Evolutionary conservation across 345 rosid genomes (phyloP), one percentile per base, ranked within the genome.

Genomic region (Euphorbia lathyris): DNA sequence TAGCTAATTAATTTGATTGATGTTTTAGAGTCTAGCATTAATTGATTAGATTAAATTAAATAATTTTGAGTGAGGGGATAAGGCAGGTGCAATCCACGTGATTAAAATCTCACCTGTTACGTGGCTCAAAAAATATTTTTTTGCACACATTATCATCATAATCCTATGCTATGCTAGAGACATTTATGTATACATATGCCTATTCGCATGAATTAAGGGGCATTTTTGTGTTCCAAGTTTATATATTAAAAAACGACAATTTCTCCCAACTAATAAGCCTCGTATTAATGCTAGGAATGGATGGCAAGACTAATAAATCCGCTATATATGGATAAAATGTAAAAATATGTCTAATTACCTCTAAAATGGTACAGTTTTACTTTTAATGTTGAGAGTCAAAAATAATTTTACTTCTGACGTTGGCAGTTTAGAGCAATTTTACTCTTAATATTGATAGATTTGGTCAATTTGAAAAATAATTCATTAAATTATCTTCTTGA

Each of bases 11-110:
- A 45, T 45, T 10, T 45, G 51, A 40, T 40, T 9, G 43, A 40
- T 40, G 1, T 40, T 5, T 40, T 40, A 40, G 43, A 2, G 43
- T 3, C 38, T 34, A 34, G 19, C 69, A 32, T 66, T 9, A 32
- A 32, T n/a, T 52, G 32, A n/a, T 16, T 45, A 45, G 51, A 16
- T 10, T 9, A 34, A n/a, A 34, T 34, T 34, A 34, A 34, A n/a
- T n/a, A 34, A 34, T 34, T 7, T 34, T 34, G 17, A 16, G 11
- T 16, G 16, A 45, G 16, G 51, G 51, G 51, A 16, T 23, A 42
- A 50, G 26, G 63, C 50, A 16, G 69, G 36, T 48, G 74, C 65
- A 64, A 3, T 20, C 73, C 77, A 59, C 52, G 57, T 65, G 72
- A 73, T 53, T 48, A 63, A 22, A 69, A 65, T 70, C 60, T 64